phyloP scores from a whole-genome alignment of 2,329 filamentous ascomycete genomes.

The Cordyceps cateniannulata region DNA sequence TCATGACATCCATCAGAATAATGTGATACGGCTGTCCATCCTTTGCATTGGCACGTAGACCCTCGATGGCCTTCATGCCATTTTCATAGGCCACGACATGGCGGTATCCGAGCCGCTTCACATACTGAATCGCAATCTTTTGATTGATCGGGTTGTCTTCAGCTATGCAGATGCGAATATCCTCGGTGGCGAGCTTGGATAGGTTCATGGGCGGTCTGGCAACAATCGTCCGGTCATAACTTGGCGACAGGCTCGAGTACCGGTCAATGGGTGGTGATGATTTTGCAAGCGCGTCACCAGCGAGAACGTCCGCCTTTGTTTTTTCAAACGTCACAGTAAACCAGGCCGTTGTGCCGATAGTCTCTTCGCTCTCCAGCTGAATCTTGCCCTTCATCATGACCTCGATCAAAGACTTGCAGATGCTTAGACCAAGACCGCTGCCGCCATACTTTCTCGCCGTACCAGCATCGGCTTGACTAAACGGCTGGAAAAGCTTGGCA shows the following conservation, averaged over 20 bases:
- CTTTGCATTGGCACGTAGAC: slow-evolving; percentile 64
- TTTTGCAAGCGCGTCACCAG: slow-evolving; percentile 44
- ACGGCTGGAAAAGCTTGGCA: slow-evolving; percentile 82
- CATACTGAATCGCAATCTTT: slow-evolving; percentile 87
- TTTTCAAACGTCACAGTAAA: slow-evolving; percentile 86
- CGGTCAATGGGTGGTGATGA: slow-evolving; percentile 31
- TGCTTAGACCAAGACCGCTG: slow-evolving; percentile 83
- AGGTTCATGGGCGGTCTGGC: slow-evolving; percentile 55
- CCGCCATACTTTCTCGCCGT: slow-evolving; percentile 88
- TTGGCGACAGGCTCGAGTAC: slow-evolving; percentile 24
- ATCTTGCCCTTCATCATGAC: slow-evolving; percentile 86
- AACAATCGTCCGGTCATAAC: slow-evolving; percentile 32
- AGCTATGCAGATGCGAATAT: slow-evolving; percentile 84
- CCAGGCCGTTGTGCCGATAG: slow-evolving; percentile 62
- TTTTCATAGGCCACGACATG: slow-evolving; percentile 83
- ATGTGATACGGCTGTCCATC: slow-evolving; percentile 78
- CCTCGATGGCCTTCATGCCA: slow-evolving; percentile 80
- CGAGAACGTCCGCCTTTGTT: slow-evolving; percentile 55
- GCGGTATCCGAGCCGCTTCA: slow-evolving; percentile 75
- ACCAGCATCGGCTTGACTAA: slow-evolving; percentile 86
- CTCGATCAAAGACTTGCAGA: slow-evolving; percentile 91
- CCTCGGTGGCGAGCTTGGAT: slow-evolving; percentile 64
- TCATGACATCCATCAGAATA: slow-evolving; percentile 93
- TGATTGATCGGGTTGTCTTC: slow-evolving; percentile 96
- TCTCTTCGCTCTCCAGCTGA: slow-evolving; percentile 69